phyloP scores from a whole-genome alignment of 164 flowering plant species.

The Kingdonia uniflora region DNA sequence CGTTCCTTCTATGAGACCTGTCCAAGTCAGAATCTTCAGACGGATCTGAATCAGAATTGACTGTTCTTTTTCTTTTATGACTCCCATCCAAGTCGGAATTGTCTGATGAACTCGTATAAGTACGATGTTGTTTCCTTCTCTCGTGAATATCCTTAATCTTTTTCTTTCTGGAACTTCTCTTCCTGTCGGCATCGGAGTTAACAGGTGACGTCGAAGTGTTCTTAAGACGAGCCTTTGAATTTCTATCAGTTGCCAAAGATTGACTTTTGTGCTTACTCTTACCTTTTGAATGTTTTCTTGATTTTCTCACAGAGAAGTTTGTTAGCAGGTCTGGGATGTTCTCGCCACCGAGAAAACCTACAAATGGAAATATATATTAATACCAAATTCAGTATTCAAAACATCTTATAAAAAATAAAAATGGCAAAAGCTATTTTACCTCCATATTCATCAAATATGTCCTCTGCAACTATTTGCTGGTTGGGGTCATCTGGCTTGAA shows the following conservation, averaged over 20 bases:
- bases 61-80: conserved; percentile 4
- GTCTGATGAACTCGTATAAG: conserved; percentile 17
- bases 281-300: conserved; percentile 32
- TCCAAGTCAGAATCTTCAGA: conserved; percentile 18
- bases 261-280: conserved; percentile 40
- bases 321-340: conserved; percentile 58
- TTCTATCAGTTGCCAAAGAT: background rate
- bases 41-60: conserved; percentile 10
- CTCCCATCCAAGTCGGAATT: conserved; percentile 15
- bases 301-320: conserved; percentile 37
- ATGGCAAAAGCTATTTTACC: conserved; percentile 26
- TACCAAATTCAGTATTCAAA: background rate
- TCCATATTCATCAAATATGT: conserved; percentile 98
- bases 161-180: conserved; percentile 19
- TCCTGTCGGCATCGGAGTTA: conserved; percentile 14
- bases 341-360: conserved; percentile 72
- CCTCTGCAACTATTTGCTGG: conserved; percentile 96
- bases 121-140: conserved; percentile 3
- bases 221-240: no score
- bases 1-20: background rate
- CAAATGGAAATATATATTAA: background rate
- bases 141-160: background rate
- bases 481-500: conserved; percentile 90
- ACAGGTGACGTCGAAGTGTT: conserved; percentile 10
- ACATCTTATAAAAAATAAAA: no score